Base-by-base conservation (phyloP, 768 basidiomycete species). In the Leccinellum albellum region DNA sequence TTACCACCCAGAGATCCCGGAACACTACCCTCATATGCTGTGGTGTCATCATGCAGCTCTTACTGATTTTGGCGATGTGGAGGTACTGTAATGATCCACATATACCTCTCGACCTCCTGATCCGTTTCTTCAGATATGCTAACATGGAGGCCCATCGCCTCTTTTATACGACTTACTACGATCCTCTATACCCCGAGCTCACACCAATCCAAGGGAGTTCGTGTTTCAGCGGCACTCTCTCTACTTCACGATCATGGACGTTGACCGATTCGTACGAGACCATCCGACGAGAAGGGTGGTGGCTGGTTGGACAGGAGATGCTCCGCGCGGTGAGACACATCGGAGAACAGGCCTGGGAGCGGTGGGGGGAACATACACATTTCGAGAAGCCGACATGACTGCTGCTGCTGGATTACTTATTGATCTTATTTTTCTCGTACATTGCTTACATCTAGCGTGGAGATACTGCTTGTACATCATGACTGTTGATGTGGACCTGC, bases 121-220 rank as follows among this genome's bases (percentile, higher is more conserved):
- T 54, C 29, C 48, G 15, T 61, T 52, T 51, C 45, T 48, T 84
- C 9, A 72, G 71, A 61, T 73, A 69, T 37, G 88, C 62, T 60
- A 83, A 63, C 77, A 79, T 57, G 63, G 72, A 48, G 68, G 82
- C 86, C 46, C 77, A 70, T 64, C 75, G 81, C 23, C 73, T 83
- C 29, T 91, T 88, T 71, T 76, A 89, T 63, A 87, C 84, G 58
- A 85, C 81, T 57, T 91, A 89, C 62, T 89, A 87, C 64, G 88
- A 92, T 67, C 86, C 89, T 55, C 83, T 88, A 72, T 82, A 88
- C 67, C 85, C 87, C 15, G 85, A 89, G 64, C 78, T 89, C 53
- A 80, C 88, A 67, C 71, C 85, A 45, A 50, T 80, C 76, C 73
- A 67, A 69, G 63, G 56, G 26, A 58, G 40, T 50, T 61, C 70